Evolutionary conservation across 768 basidiomycete species (phyloP), one percentile per base, ranked within the genome.

Genomic region (Exidia glandulosa): DNA sequence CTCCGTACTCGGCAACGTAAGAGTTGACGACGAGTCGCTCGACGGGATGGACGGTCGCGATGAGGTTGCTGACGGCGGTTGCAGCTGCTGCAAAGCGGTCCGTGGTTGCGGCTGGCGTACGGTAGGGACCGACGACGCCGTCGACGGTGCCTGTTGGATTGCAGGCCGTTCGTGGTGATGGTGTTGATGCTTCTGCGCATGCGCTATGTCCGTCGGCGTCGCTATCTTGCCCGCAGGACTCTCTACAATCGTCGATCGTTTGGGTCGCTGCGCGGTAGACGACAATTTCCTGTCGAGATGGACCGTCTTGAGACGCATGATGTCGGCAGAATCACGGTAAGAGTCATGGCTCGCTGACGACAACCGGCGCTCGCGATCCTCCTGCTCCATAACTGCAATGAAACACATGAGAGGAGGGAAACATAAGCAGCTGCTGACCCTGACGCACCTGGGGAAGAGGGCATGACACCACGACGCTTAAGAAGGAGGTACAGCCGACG

Each of bases 281-380:
- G 94, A 96, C 45, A 95, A 77, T 70, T 98, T 98, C 58, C 96
- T 88, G 72, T 97, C 93, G 34, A 99, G 80, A 71, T 94, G 90
- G 45, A 92, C 90, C 2, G 64, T 63, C 73, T 92, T 94, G 83
- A 97, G 88, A 34, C 90, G 83, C 83, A 95, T 92, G 70, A 94
- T 91, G 64, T 96, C 94, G 65, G 77, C 81, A 32, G 90, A 88
- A 67, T 89, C 90, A 31, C 91, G 85, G 73, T 94, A 94, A 5
- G 87, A 84, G 68, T 92, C 88, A 60, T 84, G 13, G 77, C 57
- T 82, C 81, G 23, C 62, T 69, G 32, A 72, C 71, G 54, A 65
- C 71, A 61, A 59, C 60, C 3, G 63, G 47, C 30, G n/a, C n/a
- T n/a, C 64, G 59, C 9, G 70, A 19, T 54, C 50, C 4, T 54